These are phyloP conservation scores for Clavulina sp. DNA, from an alignment of 768 basidiomycete species.

Conservation along the genomic window DNA sequence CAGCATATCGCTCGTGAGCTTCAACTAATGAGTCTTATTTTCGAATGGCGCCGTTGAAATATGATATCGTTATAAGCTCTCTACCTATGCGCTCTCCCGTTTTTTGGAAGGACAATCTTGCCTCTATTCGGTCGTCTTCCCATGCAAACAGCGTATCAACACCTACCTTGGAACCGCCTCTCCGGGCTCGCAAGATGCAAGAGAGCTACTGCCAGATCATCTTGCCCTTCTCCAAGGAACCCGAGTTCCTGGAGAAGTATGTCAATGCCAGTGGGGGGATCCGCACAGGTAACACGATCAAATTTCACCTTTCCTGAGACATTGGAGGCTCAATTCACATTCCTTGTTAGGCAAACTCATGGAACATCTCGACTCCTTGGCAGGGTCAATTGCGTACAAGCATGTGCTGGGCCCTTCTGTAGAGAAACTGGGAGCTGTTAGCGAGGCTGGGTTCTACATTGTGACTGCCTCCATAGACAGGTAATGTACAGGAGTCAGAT, in stretches of 20 bases:
- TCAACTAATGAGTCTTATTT: neutral
- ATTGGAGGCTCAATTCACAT: too few species aligned
- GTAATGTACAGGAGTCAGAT: slow-evolving; percentile 18
- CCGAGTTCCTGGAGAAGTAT: slow-evolving; percentile 45
- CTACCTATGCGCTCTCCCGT: neutral
- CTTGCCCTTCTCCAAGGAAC: slow-evolving; percentile 44
- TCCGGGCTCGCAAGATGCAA: slow-evolving; percentile 39
- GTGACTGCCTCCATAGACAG: slow-evolving; percentile 74
- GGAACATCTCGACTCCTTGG: slow-evolving; percentile 72
- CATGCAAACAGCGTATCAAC: neutral
- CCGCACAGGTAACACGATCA: slow-evolving; percentile 48
- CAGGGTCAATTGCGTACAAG: slow-evolving; percentile 70
- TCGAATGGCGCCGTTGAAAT: neutral
- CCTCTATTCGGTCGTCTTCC: neutral
- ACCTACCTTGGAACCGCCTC: slow-evolving; percentile 5
- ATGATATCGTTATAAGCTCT: neutral
- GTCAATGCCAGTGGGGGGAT: slow-evolving; percentile 56
- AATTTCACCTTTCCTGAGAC: too few species aligned
- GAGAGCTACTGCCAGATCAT: slow-evolving; percentile 53
- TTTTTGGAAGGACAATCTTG: neutral
- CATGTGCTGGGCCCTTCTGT: slow-evolving; percentile 25
- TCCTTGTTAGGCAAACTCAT: too few species aligned
- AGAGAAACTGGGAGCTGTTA: slow-evolving; percentile 27
- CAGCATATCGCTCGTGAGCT: neutral
- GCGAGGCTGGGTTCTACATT: slow-evolving; percentile 39